Percentiles rank a stretch among this genome's conserved stretches.
phyloP scores from a whole-genome alignment of 495 filamentous ascomycete genomes.

The Delitschia confertaspora region DNA sequence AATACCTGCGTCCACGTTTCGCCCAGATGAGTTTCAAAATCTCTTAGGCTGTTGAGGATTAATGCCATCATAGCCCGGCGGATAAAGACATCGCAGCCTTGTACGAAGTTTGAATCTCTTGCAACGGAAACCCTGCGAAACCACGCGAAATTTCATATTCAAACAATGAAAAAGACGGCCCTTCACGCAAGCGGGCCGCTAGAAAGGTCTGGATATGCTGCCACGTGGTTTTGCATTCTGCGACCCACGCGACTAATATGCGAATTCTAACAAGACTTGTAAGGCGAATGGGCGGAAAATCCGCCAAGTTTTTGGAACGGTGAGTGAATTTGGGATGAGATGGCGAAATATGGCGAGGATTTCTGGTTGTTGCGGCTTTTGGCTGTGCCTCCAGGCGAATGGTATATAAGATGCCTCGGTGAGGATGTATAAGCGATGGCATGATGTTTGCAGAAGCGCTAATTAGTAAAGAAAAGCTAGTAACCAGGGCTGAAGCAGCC shows the following conservation, averaged over 20 bases:
- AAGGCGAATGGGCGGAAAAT: slow-evolving; percentile 10
- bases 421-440: slow-evolving; percentile 5
- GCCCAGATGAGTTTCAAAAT: too few relatives aligned
- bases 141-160: too few relatives aligned
- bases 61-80: too few relatives aligned
- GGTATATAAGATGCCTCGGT: neutral
- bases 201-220: slow-evolving; percentile 15
- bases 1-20: too few relatives aligned
- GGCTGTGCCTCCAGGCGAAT: neutral
- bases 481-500: neutral
- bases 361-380: neutral
- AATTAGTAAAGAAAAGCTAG: neutral
- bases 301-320: too few relatives aligned
- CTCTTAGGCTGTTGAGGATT: too few relatives aligned
- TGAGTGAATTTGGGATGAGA: too few relatives aligned
- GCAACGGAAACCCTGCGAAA: too few relatives aligned
- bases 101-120: too few relatives aligned
- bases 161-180: too few relatives aligned
- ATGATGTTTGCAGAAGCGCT: slow-evolving; percentile 16
- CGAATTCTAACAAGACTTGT: slow-evolving; percentile 14
- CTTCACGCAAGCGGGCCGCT: slow-evolving; percentile 23
- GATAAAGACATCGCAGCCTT: too few relatives aligned
- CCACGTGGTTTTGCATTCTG: slow-evolving; percentile 19
- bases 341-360: neutral
- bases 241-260: slow-evolving; percentile 17